Base-by-base conservation (phyloP, 2,329 filamentous ascomycete species). In the Myriangium duriaei region DNA sequence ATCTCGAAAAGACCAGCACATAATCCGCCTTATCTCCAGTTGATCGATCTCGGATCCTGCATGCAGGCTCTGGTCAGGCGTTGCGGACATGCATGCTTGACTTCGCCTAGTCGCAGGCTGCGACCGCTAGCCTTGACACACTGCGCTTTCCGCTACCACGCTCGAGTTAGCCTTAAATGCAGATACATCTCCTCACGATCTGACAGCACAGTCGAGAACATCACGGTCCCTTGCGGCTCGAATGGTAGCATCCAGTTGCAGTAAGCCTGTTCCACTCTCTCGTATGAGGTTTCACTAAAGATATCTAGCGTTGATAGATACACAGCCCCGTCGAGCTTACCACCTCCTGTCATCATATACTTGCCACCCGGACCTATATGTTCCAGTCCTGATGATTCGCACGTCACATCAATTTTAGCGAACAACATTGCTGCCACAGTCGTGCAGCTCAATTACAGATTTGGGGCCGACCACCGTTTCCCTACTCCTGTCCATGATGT, bases 401-500 rank as follows among this genome's bases (percentile, higher is more conserved):
- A 47, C 11, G 44, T 59, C 34, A 37, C 52, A 12, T 37, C 40
- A 2, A 50, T 61, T 16, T 47, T 53, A 7, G 46, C 49, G 2
- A 53, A 51, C 11, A 51, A 52, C 9, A 54, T 61, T 21, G 52
- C 55, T 18, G 58, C 57, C 4, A 62, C 61, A 3, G 45, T 67
- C 11, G 61, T 65, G 6, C 53, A 59, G 24, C 52, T 69, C 46
- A 61, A 67, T 43, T 68, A 69, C 46, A 60, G 64, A 24, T 51
- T 57, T 11, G 37, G 38, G 11, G 17, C 15, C 9, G 41, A 46
- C 11, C 44, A 61, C 36, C 54, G 47, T 6, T 68, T 59, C 42
- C 67, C 67, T 21, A 59, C 53, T 1, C 64, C 65, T 0, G 50
- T 68, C 17, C 65, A 69, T 45, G 63, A 68, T 50, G 61, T 65